A percentile compares a stretch with the other conserved stretches of the same genome.
These are phyloP conservation scores for Amoebophrya sp. DNA, from an alignment of 169 alveolate genomes.

Conservation along the genomic window DNA sequence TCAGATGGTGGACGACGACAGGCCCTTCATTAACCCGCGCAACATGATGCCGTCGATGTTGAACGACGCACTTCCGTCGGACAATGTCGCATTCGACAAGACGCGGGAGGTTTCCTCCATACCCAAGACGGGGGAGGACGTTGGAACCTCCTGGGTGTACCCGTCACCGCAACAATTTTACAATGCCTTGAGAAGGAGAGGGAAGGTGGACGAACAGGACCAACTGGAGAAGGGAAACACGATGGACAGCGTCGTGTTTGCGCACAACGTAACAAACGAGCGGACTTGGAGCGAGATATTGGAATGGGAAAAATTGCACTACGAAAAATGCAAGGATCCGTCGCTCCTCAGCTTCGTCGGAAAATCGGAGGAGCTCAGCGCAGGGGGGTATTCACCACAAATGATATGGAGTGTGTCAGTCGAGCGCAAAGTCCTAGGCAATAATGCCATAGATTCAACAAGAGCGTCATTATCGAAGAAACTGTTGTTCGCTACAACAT, in stretches of 20 bases:
- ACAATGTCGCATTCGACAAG: background rate
- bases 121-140: conserved; percentile 2
- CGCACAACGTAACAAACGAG: conserved; percentile 53
- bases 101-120: background rate
- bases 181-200: conserved; percentile 46
- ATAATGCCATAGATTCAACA: no score
- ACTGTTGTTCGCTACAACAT: no score
- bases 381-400: conserved; percentile 33
- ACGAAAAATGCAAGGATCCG: conserved; percentile 22
- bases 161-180: conserved; percentile 59
- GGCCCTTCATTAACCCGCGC: background rate
- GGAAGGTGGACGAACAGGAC: conserved; percentile 17
- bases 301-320: conserved; percentile 49
- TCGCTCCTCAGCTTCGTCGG: conserved; percentile 43
- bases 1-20: no score
- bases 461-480: no score
- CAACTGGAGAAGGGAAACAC: conserved; percentile 25
- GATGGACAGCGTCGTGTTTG: conserved; percentile 47
- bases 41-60: background rate
- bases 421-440: no score
- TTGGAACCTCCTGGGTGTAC: conserved; percentile 39
- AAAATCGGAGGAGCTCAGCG: conserved; percentile 34
- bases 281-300: conserved; percentile 47
- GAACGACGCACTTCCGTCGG: background rate
- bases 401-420: conserved; percentile 32